A percentile compares a stretch with the other conserved stretches of the same genome.
These are phyloP conservation scores for Podospora pseudoanserina DNA, from an alignment of 495 filamentous ascomycete genomes.

Conservation along the genomic window DNA sequence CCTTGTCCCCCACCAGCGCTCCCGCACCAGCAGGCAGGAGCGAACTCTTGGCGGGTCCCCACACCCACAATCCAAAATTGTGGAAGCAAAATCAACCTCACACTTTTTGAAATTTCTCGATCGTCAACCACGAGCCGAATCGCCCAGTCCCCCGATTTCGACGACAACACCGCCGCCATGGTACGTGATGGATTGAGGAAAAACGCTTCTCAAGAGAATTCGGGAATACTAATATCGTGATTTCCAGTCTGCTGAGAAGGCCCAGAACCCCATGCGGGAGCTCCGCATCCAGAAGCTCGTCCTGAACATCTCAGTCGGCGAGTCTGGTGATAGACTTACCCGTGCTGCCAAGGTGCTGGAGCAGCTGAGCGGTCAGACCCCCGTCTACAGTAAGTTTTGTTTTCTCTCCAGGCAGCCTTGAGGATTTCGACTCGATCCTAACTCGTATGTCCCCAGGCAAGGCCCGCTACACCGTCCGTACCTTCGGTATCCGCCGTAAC, in stretches of 20 bases:
- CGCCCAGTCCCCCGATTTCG: slow-evolving; percentile 21
- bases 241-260: slow-evolving; percentile 59
- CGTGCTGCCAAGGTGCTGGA: slow-evolving; percentile 99
- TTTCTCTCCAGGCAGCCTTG: background rate
- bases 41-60: slow-evolving; percentile 16
- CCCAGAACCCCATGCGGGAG: slow-evolving; percentile 97
- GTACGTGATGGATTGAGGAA: slow-evolving; percentile 14
- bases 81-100: slow-evolving; percentile 26
- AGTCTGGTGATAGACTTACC: slow-evolving; percentile 99
- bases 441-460: slow-evolving; percentile 61
- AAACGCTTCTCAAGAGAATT: background rate
- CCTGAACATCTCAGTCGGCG: slow-evolving; percentile 99
- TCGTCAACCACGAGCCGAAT: slow-evolving; percentile 15
- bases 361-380: slow-evolving; percentile 98
- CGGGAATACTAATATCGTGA: slow-evolving; percentile 31
- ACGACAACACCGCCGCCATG: slow-evolving; percentile 32
- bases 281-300: slow-evolving; percentile 99
- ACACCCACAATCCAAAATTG: slow-evolving; percentile 33
- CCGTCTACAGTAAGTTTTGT: slow-evolving; percentile 84
- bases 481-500: slow-evolving; percentile 99
- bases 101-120: slow-evolving; percentile 21
- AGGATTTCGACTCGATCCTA: background rate
- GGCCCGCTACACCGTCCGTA: slow-evolving; percentile 99
- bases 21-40: slow-evolving; percentile 2
- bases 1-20: slow-evolving; percentile 29